Base-by-base conservation (phyloP, 2,329 filamentous ascomycete species). In the Diaporthe sp. region DNA sequence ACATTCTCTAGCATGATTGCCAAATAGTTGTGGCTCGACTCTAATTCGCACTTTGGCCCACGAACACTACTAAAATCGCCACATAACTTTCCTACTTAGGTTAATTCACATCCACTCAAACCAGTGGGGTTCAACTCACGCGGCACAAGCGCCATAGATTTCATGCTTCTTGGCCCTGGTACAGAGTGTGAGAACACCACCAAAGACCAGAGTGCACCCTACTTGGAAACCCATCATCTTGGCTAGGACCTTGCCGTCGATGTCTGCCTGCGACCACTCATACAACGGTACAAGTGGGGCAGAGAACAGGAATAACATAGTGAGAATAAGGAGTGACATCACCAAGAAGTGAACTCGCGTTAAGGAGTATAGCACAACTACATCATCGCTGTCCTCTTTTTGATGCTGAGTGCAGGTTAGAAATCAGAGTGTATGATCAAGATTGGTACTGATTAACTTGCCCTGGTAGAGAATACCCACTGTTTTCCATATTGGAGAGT, bases 201-300 rank as follows among this genome's bases (percentile, higher is more conserved):
- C 71, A 17, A 73, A 73, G 8, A 67, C 2, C 19, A 73, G 15
- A 10, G 70, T 58, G 19, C 51, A 59, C 13, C 39, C 51, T 15
- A 72, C 69, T 25, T 72, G 69, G 19, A 72, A 58, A 10, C 69
- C 69, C 69, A 72, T 72, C 69, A 72, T 72, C 34, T 72, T 72
- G 6, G 69, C 69, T 2, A 73, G 31, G 0, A 42, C 53, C 19
- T 51, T 51, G 5, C 39, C 19, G 28, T 46, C 28, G 5, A 58
- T 49, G 22, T 7, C 37, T 1, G 0, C 51, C 2, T 61, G 53
- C 1, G 69, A 61, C 69, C 69, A 72, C 2, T 15, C 2, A 12
- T 72, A 72, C 4, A 72, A 28, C 1, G 69, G 69, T 0, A 72
- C 53, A 15, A 72, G 55, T 3, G 69, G 69, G 2, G 53, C 69